Evolutionary conservation across 2,329 filamentous ascomycete genomes (phyloP).

Genomic region (Sclerotinia spermophila): DNA sequence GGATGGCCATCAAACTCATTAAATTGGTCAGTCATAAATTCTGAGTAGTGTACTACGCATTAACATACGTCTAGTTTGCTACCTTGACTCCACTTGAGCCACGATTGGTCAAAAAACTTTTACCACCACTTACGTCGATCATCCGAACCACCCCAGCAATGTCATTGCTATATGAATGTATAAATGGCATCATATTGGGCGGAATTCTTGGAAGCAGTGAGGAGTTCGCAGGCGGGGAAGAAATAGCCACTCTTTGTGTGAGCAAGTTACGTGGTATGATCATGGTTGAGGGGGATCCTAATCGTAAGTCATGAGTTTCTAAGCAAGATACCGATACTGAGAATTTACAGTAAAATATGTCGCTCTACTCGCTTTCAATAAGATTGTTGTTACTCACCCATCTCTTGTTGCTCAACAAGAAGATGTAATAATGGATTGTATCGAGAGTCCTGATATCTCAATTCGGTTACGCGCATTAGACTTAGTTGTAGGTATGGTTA

Average conservation of each 20-base stretch:
- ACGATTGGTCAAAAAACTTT: slow-evolving; percentile 81
- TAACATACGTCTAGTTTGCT: slow-evolving; percentile 65
- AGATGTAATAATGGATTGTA: slow-evolving; percentile 93
- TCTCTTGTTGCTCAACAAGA: slow-evolving; percentile 87
- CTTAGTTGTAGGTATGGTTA: slow-evolving; percentile 91
- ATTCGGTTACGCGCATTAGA: slow-evolving; percentile 92
- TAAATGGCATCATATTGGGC: slow-evolving; percentile 96
- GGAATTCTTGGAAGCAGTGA: slow-evolving; percentile 84
- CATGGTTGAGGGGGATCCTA: slow-evolving; percentile 87
- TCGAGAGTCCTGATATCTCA: slow-evolving; percentile 93
- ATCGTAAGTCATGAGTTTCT: slow-evolving; percentile 57
- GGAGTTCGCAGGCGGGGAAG: slow-evolving; percentile 76
- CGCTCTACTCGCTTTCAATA: slow-evolving; percentile 89
- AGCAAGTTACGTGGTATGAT: slow-evolving; percentile 93
- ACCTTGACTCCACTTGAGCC: slow-evolving; percentile 91
- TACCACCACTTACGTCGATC: slow-evolving; percentile 86
- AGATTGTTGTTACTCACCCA: slow-evolving; percentile 85
- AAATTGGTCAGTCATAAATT: slow-evolving; percentile 65
- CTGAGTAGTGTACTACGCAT: slow-evolving; percentile 60
- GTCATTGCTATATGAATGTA: slow-evolving; percentile 98
- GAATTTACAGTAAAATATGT: slow-evolving; percentile 81
- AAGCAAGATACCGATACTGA: slow-evolving; percentile 5
- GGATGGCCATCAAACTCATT: slow-evolving; percentile 99
- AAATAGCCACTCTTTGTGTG: slow-evolving; percentile 88
- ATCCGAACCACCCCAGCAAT: slow-evolving; percentile 94